phyloP scores from a whole-genome alignment of 2,329 filamentous ascomycete species.

The Ceratocystiopsis minuta region DNA sequence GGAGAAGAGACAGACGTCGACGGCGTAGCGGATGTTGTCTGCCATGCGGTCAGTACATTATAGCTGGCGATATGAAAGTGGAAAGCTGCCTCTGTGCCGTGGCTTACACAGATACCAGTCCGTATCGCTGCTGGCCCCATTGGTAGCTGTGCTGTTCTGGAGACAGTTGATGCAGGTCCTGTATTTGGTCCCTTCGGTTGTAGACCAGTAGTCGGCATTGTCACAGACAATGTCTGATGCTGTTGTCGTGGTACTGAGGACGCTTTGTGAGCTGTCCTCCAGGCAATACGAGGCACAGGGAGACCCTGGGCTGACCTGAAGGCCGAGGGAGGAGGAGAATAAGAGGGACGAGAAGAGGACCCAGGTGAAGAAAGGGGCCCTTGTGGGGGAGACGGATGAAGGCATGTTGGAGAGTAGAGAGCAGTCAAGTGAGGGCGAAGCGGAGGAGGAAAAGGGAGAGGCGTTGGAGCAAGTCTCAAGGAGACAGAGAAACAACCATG shows the following conservation, averaged over 20 bases:
- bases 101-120: conserved; percentile 30
- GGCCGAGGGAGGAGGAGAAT: conserved; percentile 9
- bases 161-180: conserved; percentile 29
- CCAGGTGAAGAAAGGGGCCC: too few relatives aligned
- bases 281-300: conserved; percentile 30
- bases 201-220: conserved; percentile 21
- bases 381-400: too few relatives aligned
- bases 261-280: conserved; percentile 19
- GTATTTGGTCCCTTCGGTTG: conserved; percentile 24
- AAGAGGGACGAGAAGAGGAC: conserved; percentile 3
- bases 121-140: conserved; percentile 22
- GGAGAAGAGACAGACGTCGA: conserved; percentile 28
- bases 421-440: neutral
- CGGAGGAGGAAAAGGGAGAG: neutral
- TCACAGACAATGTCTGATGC: conserved; percentile 28
- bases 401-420: too few relatives aligned
- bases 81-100: too few relatives aligned
- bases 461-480: too few relatives aligned
- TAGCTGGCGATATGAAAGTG: neutral
- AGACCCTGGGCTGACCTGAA: conserved; percentile 33
- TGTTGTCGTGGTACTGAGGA: conserved; percentile 19
- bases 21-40: conserved; percentile 32
- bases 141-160: conserved; percentile 24
- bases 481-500: too few relatives aligned
- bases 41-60: neutral